Evolutionary conservation across 108 stramenopile genomes (phyloP).

Genomic region (Hondaea fermentalgiana): DNA sequence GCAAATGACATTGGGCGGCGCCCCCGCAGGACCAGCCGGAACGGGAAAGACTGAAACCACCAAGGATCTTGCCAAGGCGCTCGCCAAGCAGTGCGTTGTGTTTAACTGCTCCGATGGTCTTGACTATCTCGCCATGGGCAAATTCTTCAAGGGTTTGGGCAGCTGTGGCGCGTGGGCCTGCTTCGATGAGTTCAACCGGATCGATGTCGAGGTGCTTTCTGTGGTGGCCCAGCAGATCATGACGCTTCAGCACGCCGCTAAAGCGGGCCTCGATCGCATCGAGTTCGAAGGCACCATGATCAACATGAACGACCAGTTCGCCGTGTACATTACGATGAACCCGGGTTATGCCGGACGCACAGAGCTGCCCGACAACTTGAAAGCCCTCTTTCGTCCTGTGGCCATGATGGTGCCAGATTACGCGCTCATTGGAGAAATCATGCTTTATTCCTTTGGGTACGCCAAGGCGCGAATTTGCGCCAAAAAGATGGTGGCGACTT

Average conservation of each 20-base stretch:
- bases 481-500: slow-evolving; percentile 63
- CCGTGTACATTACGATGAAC: slow-evolving; percentile 64
- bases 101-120: slow-evolving; percentile 65
- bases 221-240: slow-evolving; percentile 63
- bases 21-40: slow-evolving; percentile 61
- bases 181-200: slow-evolving; percentile 69
- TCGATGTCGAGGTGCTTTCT: slow-evolving; percentile 63
- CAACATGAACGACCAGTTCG: slow-evolving; percentile 40
- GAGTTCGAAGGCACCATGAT: slow-evolving; percentile 49
- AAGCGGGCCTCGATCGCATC: slow-evolving; percentile 19
- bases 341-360: slow-evolving; percentile 58
- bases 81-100: slow-evolving; percentile 61
- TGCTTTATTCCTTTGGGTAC: slow-evolving; percentile 57
- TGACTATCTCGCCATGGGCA: slow-evolving; percentile 63
- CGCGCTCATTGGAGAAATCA: slow-evolving; percentile 64
- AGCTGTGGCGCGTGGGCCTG: slow-evolving; percentile 64
- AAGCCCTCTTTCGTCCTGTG: slow-evolving; percentile 59
- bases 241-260: slow-evolving; percentile 52
- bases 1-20: slow-evolving; percentile 56
- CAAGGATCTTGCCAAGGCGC: slow-evolving; percentile 57
- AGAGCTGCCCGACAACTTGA: slow-evolving; percentile 41
- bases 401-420: slow-evolving; percentile 72
- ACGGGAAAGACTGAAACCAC: slow-evolving; percentile 62
- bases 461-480: slow-evolving; percentile 14
- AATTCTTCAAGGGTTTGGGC: slow-evolving; percentile 62